A percentile compares a stretch with the other conserved stretches of the same genome.
These are phyloP conservation scores for Leccinum subtestaceum DNA, from an alignment of 768 basidiomycete species.

Conservation along the genomic window DNA sequence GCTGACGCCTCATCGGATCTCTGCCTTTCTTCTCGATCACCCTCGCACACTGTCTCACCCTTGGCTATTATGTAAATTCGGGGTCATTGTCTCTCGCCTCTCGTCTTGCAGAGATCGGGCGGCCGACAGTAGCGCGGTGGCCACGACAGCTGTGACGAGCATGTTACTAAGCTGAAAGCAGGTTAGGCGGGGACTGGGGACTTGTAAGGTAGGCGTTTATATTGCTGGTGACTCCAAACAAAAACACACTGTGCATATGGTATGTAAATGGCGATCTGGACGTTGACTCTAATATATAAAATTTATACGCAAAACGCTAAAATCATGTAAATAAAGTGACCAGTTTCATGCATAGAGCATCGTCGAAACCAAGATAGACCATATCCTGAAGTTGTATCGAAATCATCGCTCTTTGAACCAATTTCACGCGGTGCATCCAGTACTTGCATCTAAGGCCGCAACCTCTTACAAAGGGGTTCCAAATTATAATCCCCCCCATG, in stretches of 20 bases:
- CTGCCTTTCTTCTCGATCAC: neutral
- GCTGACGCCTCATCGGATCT: neutral
- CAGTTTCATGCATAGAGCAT: no score
- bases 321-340: no score
- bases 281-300: no score
- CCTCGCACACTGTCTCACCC: neutral
- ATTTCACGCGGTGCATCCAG: neutral
- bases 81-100: neutral
- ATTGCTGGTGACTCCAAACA: no score
- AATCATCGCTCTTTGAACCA: neutral
- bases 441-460: neutral
- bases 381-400: no score
- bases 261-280: no score
- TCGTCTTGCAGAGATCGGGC: conserved; percentile 11
- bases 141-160: neutral
- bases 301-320: no score
- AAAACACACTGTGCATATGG: no score
- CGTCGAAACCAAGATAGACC: no score
- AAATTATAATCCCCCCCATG: neutral
- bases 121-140: conserved; percentile 1
- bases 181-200: no score
- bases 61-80: neutral
- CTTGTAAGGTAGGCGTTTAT: no score
- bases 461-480: neutral
- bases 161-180: no score